Conservation (phyloP, 2,329 filamentous ascomycete genomes). For the Epichloe glyceriae region DNA sequence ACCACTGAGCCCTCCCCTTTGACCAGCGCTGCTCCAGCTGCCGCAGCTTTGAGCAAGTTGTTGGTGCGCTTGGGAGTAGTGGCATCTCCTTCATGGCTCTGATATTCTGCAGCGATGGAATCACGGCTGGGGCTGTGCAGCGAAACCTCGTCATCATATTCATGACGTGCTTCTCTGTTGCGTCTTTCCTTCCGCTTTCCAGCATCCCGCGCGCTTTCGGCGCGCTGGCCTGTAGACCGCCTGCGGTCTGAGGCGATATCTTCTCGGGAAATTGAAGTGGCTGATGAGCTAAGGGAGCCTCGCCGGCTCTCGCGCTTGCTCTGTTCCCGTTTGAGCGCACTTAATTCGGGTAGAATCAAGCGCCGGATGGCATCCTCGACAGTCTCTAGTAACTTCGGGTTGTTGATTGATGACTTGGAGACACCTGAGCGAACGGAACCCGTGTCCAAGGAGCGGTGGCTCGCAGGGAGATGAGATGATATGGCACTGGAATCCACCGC, state of each 20-base stretch:
- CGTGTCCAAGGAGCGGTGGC: constrained; percentile 42
- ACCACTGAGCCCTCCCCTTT: constrained; percentile 21
- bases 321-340: constrained; percentile 80
- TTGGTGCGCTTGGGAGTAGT: constrained; percentile 32
- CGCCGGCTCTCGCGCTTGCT: constrained; percentile 60
- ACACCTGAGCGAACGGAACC: constrained; percentile 37
- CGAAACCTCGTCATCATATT: constrained; percentile 38
- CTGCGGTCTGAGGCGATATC: constrained; percentile 46
- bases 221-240: constrained; percentile 45
- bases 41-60: constrained; percentile 31
- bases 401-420: constrained; percentile 71
- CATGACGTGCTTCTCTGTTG: constrained; percentile 41
- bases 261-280: constrained; percentile 40
- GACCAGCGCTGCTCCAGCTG: constrained; percentile 26
- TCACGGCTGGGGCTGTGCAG: constrained; percentile 35
- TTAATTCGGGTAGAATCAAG: constrained; percentile 81
- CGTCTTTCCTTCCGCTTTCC: constrained; percentile 30
- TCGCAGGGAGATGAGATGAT: constrained; percentile 39
- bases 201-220: constrained; percentile 40
- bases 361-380: constrained; percentile 88
- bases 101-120: constrained; percentile 27
- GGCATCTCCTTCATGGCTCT: constrained; percentile 22
- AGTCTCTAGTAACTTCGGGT: constrained; percentile 78
- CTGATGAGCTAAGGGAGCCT: constrained; percentile 48
- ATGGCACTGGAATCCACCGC: constrained; percentile 40